Percentiles rank a stretch among this genome's conserved stretches.
phyloP scores from a whole-genome alignment of 2,329 filamentous ascomycete genomes.

The Aspergillus jensenii region DNA sequence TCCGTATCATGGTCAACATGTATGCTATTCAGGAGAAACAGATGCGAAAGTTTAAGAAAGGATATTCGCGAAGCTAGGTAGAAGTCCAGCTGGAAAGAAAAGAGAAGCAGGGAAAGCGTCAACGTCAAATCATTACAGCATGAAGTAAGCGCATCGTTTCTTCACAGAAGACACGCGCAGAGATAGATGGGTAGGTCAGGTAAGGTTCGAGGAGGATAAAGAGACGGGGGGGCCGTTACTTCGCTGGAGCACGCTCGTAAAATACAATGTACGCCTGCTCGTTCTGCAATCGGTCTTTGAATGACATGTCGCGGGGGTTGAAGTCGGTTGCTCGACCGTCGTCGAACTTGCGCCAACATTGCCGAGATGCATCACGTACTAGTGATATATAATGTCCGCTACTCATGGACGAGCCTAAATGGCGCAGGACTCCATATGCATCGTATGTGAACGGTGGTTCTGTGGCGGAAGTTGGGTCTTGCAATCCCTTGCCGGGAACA shows the following conservation, averaged over 20 bases:
- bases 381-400: conserved; percentile 80
- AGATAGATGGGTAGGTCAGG: background rate
- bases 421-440: conserved; percentile 80
- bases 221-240: conserved; percentile 25
- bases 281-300: conserved; percentile 57
- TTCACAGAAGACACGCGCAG: conserved; percentile 3
- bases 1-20: conserved; percentile 3
- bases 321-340: conserved; percentile 58
- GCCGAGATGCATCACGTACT: conserved; percentile 59
- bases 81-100: background rate
- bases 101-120: background rate
- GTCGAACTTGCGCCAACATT: conserved; percentile 63
- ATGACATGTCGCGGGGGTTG: conserved; percentile 52
- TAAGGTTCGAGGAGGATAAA: conserved; percentile 6
- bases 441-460: conserved; percentile 71
- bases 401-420: conserved; percentile 66
- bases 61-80: background rate
- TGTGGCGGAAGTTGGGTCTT: conserved; percentile 48
- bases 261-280: conserved; percentile 67
- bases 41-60: background rate
- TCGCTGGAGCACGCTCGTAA: conserved; percentile 53
- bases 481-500: conserved; percentile 55
- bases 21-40: background rate
- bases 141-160: conserved; percentile 8
- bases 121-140: conserved; percentile 9